These are phyloP conservation scores for Tilletia indica DNA, from an alignment of 1,284 basidiomycete genomes.

Conservation along the genomic window DNA sequence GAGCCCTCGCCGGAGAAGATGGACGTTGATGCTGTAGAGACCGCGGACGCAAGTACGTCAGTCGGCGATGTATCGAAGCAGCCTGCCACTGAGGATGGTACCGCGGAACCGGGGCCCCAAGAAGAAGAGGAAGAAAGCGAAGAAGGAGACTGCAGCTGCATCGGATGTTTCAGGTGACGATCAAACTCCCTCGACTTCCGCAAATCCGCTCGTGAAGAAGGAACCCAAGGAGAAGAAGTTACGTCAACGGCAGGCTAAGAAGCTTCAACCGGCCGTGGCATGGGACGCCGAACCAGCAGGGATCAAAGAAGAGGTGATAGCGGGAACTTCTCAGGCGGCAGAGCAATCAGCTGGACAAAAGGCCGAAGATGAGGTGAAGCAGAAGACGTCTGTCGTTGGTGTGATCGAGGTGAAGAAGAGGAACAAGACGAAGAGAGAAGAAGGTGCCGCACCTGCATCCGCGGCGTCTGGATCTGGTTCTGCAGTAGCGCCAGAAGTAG, in stretches of 20 bases:
- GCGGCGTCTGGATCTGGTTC: too few species aligned
- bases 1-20: too few species aligned
- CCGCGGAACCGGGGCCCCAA: not conserved
- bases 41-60: too few species aligned
- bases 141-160: not conserved
- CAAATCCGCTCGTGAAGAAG: not conserved
- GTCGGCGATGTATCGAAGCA: too few species aligned
- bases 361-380: not conserved
- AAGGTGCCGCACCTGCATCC: too few species aligned
- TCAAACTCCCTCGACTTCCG: not conserved
- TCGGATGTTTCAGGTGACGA: too few species aligned
- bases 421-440: not conserved
- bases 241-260: not conserved
- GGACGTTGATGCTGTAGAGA: too few species aligned
- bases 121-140: not conserved
- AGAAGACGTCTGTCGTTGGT: not conserved
- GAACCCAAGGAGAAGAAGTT: conserved; percentile 4
- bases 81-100: too few species aligned
- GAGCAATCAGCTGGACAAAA: not conserved
- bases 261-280: not conserved
- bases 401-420: not conserved
- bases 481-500: too few species aligned
- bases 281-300: not conserved
- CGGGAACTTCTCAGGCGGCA: not conserved
- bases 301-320: not conserved